Evolutionary conservation across 116 monocot genomes (phyloP).

Genomic region (Trichopus zeylanicus): DNA sequence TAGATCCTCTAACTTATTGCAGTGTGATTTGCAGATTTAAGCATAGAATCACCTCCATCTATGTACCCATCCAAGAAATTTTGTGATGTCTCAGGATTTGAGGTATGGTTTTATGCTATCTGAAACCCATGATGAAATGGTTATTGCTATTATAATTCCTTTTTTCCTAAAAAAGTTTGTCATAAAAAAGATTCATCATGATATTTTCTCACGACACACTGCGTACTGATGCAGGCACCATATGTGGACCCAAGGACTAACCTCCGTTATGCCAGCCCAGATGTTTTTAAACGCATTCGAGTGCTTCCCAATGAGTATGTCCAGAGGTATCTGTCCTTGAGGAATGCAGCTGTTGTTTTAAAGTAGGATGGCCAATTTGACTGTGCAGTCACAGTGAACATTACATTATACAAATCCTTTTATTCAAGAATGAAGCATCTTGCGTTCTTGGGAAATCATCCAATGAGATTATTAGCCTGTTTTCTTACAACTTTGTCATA

Average conservation of each 20-base stretch:
- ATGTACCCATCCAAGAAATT: constrained; percentile 89
- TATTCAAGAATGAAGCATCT: too few relatives aligned
- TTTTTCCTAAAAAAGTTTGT: too few relatives aligned
- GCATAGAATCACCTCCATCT: constrained; percentile 81
- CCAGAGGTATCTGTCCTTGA: constrained; percentile 70
- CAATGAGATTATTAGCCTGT: too few relatives aligned
- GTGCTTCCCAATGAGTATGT: constrained; percentile 71
- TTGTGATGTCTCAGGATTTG: constrained; percentile 94
- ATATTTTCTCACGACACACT: not conserved
- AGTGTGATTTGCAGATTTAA: constrained; percentile 48
- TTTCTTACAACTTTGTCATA: too few relatives aligned
- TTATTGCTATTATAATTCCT: too few relatives aligned
- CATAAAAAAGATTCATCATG: too few relatives aligned
- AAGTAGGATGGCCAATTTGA: too few relatives aligned
- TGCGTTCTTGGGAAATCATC: too few relatives aligned
- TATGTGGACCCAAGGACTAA: constrained; percentile 89
- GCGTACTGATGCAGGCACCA: constrained; percentile 45
- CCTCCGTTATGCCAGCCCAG: constrained; percentile 67
- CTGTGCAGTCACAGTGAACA: too few relatives aligned
- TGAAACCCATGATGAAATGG: not conserved
- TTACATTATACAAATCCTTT: too few relatives aligned
- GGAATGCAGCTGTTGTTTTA: constrained; percentile 82
- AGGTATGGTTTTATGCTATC: constrained; percentile 33
- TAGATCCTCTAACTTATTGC: too few relatives aligned
- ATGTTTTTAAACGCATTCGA: constrained; percentile 63